Base-by-base conservation (phyloP, 306 rosid genomes). In the Pterocarpus macrocarpus region DNA sequence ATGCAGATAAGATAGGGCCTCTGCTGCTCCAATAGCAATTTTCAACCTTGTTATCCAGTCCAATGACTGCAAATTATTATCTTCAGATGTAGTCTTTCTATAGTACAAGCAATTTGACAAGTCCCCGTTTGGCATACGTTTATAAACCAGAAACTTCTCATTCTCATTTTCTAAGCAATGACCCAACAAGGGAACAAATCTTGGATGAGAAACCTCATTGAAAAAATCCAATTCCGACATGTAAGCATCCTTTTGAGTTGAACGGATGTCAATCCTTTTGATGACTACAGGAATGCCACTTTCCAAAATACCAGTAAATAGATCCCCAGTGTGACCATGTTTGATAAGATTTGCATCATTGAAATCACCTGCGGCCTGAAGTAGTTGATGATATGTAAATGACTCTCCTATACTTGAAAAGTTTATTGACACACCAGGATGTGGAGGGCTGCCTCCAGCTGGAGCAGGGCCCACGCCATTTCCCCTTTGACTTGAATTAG, bases 11-110 rank as follows among this genome's bases (percentile, higher is more conserved):
- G 90, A 86, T 33, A 95, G 87, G 56, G 93, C 96, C 90, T 95
- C 99, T 2, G 99, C 98, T 14, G 88, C 91, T 80, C 99, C 99
- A 49, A 88, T 88, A 53, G 99, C 97, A 73, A 95, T 93, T 89
- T 95, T 95, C 67, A 95, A 86, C 83, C 99, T 95, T 39, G 97
- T 95, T 76, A 93, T 93, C 98, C 98, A 95, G 87, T 95, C 99
- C 87, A 93, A 80, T n/a, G 99, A 95, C 87, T 89, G 93, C 85
- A 85, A 88, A 50, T 82, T 69, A 35, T 89, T 96, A 76, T 91
- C 97, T 50, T 88, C 88, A 12, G 90, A 72, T 47, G 80, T 78
- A 56, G 82, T 73, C 63, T 89, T 89, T 88, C 83, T 88, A 87
- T 47, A 86, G 87, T 55, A 85, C 77, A 95, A 85, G 67, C 96